These are phyloP conservation scores for Aspergillus biplanus DNA, from an alignment of 495 filamentous ascomycete species.

Conservation along the genomic window DNA sequence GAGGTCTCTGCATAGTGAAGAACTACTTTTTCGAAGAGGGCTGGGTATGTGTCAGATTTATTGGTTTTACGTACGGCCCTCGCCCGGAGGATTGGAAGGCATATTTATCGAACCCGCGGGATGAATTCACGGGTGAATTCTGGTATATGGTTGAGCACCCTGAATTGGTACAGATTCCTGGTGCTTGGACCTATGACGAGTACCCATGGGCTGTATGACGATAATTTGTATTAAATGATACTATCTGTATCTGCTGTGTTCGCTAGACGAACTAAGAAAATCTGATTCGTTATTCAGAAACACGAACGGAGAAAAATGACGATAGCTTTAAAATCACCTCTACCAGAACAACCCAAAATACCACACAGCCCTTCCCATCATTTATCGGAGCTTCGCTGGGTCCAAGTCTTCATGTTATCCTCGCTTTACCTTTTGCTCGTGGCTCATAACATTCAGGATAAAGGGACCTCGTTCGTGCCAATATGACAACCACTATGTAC, in stretches of 20 bases:
- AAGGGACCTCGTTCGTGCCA: background rate
- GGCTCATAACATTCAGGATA: background rate
- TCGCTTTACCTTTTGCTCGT: background rate
- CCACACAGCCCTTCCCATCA: no score
- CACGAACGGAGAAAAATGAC: no score
- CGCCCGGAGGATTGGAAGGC: background rate
- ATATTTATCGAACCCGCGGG: background rate
- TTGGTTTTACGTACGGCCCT: background rate
- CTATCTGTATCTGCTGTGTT: no score
- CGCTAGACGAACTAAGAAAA: no score
- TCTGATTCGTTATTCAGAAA: no score
- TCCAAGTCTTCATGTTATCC: no score
- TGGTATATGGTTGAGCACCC: background rate
- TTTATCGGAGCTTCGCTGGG: no score
- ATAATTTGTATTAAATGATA: background rate
- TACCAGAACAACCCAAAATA: no score
- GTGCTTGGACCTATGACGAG: background rate
- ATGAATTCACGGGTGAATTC: background rate
- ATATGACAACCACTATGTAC: background rate
- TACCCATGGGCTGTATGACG: background rate
- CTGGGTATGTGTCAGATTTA: no score
- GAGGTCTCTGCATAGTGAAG: no score
- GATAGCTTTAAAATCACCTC: no score
- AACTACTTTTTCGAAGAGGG: no score
- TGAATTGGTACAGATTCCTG: background rate